These are phyloP conservation scores for Heterobasidion occidentale DNA, from an alignment of 1,284 basidiomycete genomes.

Conservation along the genomic window DNA sequence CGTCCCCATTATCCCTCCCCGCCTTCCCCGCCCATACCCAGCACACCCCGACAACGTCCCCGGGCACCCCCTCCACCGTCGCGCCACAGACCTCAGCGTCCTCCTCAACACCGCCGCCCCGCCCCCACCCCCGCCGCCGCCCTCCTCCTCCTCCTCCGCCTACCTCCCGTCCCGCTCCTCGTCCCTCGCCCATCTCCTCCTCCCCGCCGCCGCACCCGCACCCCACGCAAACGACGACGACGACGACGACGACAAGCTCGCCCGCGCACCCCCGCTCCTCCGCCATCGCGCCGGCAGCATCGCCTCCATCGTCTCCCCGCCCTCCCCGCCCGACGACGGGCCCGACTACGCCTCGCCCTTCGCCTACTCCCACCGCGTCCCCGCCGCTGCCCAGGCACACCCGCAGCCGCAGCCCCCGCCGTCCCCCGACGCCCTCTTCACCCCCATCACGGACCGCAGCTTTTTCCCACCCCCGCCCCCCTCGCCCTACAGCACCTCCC, in stretches of 20 bases:
- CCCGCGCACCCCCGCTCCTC: slow-evolving; percentile 18
- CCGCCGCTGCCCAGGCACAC: slow-evolving; percentile 12
- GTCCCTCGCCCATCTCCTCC: not conserved
- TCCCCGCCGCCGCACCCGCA: not conserved
- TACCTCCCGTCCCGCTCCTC: not conserved
- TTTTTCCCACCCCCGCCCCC: slow-evolving; percentile 5
- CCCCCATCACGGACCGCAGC: slow-evolving; percentile 8
- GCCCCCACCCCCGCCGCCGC: slow-evolving; percentile 13
- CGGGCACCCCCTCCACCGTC: slow-evolving; percentile 30
- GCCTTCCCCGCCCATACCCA: not conserved
- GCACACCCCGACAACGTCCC: slow-evolving; percentile 4
- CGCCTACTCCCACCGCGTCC: slow-evolving; percentile 13
- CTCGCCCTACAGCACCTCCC: slow-evolving; percentile 6
- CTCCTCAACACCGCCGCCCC: slow-evolving; percentile 41
- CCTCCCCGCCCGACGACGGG: not conserved
- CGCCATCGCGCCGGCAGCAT: not conserved
- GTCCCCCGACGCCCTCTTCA: slow-evolving; percentile 11
- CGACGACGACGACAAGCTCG: slow-evolving; percentile 17
- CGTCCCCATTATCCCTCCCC: not conserved
- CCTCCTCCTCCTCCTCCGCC: slow-evolving; percentile 3
- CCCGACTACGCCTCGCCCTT: not conserved
- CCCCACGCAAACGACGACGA: slow-evolving; percentile 5
- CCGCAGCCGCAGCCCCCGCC: slow-evolving; percentile 10
- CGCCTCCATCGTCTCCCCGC: slow-evolving; percentile 3
- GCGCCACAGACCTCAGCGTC: slow-evolving; percentile 63